Conservation (phyloP, 1,284 basidiomycete species). For the Sporisorium exsertum region DNA sequence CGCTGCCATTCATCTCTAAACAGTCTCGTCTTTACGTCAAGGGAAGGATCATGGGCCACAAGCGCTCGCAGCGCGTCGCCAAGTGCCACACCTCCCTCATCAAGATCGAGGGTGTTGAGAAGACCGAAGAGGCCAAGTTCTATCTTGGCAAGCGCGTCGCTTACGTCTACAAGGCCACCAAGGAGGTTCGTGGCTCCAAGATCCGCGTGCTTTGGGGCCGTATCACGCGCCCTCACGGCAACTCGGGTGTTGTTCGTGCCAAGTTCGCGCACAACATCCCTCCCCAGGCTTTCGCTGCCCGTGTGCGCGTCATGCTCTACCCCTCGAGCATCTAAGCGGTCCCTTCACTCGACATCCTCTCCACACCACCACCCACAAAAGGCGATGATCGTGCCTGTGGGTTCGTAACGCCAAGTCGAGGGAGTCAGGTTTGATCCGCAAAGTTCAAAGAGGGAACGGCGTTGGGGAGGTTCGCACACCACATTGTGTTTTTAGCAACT, state of each 20-base stretch:
- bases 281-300: slow-evolving; percentile 92
- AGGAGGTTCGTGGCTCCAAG: slow-evolving; percentile 89
- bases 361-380: slow-evolving; percentile 26
- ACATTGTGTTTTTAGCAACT: slow-evolving; percentile 51
- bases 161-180: slow-evolving; percentile 96
- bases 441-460: background rate
- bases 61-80: slow-evolving; percentile 96
- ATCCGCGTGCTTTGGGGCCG: slow-evolving; percentile 97
- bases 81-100: slow-evolving; percentile 93
- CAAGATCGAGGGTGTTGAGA: slow-evolving; percentile 95
- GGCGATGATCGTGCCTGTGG: slow-evolving; percentile 38
- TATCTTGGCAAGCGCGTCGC: slow-evolving; percentile 99
- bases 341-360: background rate
- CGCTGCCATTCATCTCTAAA: background rate
- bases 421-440: slow-evolving; percentile 6
- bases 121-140: slow-evolving; percentile 93
- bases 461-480: slow-evolving; percentile 2
- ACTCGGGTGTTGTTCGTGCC: slow-evolving; percentile 94
- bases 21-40: slow-evolving; percentile 85
- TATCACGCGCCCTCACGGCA: slow-evolving; percentile 72
- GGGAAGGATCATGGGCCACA: slow-evolving; percentile 97
- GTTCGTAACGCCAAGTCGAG: slow-evolving; percentile 3
- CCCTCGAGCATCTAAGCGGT: slow-evolving; percentile 60
- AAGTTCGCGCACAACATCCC: slow-evolving; percentile 98
- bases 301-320: slow-evolving; percentile 86